phyloP scores from a whole-genome alignment of 2,329 filamentous ascomycete genomes.

The Cladophialophora carrionii region DNA sequence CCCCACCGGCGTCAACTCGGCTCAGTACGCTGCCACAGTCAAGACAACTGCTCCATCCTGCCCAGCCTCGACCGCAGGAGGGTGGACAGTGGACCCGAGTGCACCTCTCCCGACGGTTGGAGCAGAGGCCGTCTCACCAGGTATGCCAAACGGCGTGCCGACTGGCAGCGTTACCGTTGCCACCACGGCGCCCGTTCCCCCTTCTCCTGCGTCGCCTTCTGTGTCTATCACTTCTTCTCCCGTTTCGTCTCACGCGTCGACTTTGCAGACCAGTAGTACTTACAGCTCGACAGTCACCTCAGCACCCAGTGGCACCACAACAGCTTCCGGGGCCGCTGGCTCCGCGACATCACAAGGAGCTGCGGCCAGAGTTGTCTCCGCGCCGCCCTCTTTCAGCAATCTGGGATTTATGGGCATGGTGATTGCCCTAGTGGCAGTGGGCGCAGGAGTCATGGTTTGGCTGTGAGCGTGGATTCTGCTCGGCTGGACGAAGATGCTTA shows the following conservation, averaged over 20 bases:
- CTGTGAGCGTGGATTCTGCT: slow-evolving; percentile 17
- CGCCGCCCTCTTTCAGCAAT: slow-evolving; percentile 19
- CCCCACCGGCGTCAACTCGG: slow-evolving; percentile 68
- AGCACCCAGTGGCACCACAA: slow-evolving; percentile 14
- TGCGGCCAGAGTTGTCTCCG: slow-evolving; percentile 27
- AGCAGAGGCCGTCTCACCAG: slow-evolving; percentile 46
- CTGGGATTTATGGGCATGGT: slow-evolving; percentile 26
- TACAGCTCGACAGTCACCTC: slow-evolving; percentile 33
- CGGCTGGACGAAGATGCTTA: background rate
- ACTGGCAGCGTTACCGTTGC: slow-evolving; percentile 35
- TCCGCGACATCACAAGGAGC: slow-evolving; percentile 32
- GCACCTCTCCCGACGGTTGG: slow-evolving; percentile 71
- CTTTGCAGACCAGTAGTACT: slow-evolving; percentile 34
- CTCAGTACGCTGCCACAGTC: slow-evolving; percentile 68
- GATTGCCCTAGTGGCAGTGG: slow-evolving; percentile 29
- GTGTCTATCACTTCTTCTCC: slow-evolving; percentile 1
- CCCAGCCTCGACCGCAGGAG: slow-evolving; percentile 67
- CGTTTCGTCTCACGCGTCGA: background rate
- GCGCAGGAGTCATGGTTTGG: slow-evolving; percentile 33
- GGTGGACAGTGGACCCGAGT: slow-evolving; percentile 74
- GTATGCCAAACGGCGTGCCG: slow-evolving; percentile 35
- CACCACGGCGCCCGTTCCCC: slow-evolving; percentile 16
- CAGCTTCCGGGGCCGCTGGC: slow-evolving; percentile 21
- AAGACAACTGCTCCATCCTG: slow-evolving; percentile 67
- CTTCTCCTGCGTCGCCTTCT: slow-evolving; percentile 11